Percentiles rank a stretch among this genome's conserved stretches.
Conservation (phyloP, 2,329 filamentous ascomycete species). For the Chaetothyriales sp. region DNA sequence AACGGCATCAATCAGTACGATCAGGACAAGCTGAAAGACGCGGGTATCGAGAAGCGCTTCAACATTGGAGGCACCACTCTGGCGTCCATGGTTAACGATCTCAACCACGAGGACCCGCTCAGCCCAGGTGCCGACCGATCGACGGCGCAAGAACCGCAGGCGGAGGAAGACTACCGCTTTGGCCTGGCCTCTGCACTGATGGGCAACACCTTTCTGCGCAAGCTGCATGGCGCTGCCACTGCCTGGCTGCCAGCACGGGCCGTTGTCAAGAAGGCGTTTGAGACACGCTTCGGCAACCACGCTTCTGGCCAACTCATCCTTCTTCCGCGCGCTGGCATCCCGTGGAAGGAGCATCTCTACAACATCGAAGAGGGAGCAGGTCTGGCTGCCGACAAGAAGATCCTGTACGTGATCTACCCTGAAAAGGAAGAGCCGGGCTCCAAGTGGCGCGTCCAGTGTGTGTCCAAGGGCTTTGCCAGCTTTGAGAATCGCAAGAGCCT, state of each 20-base stretch:
- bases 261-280: constrained; percentile 64
- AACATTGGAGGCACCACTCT: constrained; percentile 70
- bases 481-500: constrained; percentile 87
- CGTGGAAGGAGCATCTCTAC: constrained; percentile 96
- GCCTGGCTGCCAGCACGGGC: constrained; percentile 81
- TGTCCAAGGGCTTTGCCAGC: constrained; percentile 70
- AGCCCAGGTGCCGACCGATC: constrained; percentile 34
- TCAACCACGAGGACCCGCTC: constrained; percentile 53
- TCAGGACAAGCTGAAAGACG: constrained; percentile 50
- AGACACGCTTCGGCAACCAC: constrained; percentile 53
- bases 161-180: constrained; percentile 71
- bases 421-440: constrained; percentile 61
- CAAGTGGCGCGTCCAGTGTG: constrained; percentile 89
- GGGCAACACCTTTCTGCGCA: constrained; percentile 73
- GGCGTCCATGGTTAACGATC: constrained; percentile 64
- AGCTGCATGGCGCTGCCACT: constrained; percentile 59
- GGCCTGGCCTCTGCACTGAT: constrained; percentile 64
- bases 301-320: constrained; percentile 67
- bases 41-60: constrained; percentile 69
- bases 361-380: constrained; percentile 56
- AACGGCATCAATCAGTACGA: constrained; percentile 85
- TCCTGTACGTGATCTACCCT: constrained; percentile 82
- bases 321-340: constrained; percentile 60
- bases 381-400: constrained; percentile 36
- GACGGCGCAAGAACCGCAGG: constrained; percentile 45